Base-by-base conservation (phyloP, 441 rosid genomes). In the Brassica hybrid region DNA sequence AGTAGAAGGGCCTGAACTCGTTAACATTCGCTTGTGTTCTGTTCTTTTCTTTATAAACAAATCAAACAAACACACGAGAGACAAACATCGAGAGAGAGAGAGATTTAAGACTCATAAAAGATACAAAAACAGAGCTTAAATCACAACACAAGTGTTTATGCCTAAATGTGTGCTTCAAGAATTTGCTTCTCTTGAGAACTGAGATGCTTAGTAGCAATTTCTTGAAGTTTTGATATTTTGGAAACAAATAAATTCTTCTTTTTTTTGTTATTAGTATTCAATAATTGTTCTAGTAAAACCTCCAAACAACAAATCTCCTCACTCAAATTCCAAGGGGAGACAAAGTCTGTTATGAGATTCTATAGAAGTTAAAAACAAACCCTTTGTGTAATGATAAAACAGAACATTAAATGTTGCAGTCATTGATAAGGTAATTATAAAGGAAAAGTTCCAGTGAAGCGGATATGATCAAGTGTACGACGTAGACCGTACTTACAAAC, bases 401-500 rank as follows among this genome's bases (percentile, higher is more conserved):
- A 21, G 23, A 21, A 21, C 23, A 21, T 21, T 21, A 21, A 21
- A 21, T 21, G 23, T 21, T 21, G 23, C 23, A 1, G 23, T 21
- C 32, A 27, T 27, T 27, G 32, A 27, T 27, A 27, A 27, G 32
- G 32, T 27, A 27, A 27, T 27, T 27, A 27, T 27, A 83, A 61
- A 1, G 95, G 98, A 81, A 95, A 95, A 14, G 74, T 78, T 23
- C 98, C 93, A 0, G 95, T 89, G 7, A 76, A 80, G 61, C 72
- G 84, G 66, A 95, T 86, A 80, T 95, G 99, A 7, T 91, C 88
- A 5, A 95, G 86, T 8, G 99, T 95, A 9, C 79, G 74, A 30
- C 86, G 85, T n/a, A 95, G 79, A 41, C 99, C 97, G 41, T 91
- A 91, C 81, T 84, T 93, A 64, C 85, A 89, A 65, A 91, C 98